These are phyloP conservation scores for Rhinocladiella mackenziei DNA, from an alignment of 2,329 filamentous ascomycete genomes.

Conservation along the genomic window DNA sequence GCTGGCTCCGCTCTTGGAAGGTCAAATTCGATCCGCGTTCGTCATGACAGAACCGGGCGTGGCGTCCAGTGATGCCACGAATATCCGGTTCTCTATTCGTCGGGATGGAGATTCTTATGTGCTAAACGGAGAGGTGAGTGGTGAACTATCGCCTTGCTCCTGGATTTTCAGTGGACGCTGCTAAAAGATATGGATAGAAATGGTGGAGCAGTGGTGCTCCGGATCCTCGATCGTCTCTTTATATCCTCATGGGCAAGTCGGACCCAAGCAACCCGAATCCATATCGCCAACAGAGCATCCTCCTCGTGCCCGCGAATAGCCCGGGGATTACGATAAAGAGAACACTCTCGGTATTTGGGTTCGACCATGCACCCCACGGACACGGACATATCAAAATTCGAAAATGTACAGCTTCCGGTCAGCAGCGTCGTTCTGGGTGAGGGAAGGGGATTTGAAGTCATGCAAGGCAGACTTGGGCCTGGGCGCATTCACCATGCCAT, in stretches of 20 bases:
- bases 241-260: conserved; percentile 94
- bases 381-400: conserved; percentile 89
- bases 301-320: conserved; percentile 75
- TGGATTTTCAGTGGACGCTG: background rate
- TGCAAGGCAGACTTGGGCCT: conserved; percentile 91
- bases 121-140: conserved; percentile 63
- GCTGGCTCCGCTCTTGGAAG: conserved; percentile 75
- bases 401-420: conserved; percentile 81
- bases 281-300: conserved; percentile 89
- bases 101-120: conserved; percentile 84
- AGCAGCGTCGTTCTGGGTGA: conserved; percentile 83
- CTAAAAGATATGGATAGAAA: conserved; percentile 59
- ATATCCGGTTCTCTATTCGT: conserved; percentile 79
- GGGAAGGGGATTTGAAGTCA: conserved; percentile 95
- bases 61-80: conserved; percentile 85
- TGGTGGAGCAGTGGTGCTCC: conserved; percentile 98
- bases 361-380: conserved; percentile 96
- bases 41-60: conserved; percentile 91
- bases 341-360: conserved; percentile 91
- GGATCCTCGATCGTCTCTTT: conserved; percentile 85
- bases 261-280: conserved; percentile 69
- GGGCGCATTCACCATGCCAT: conserved; percentile 98
- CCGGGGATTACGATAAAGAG: conserved; percentile 85
- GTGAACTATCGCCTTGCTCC: background rate
- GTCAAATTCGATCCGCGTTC: conserved; percentile 83